These are phyloP conservation scores for Cydonia oblonga DNA, from an alignment of 331 rosid species.

Conservation along the genomic window DNA sequence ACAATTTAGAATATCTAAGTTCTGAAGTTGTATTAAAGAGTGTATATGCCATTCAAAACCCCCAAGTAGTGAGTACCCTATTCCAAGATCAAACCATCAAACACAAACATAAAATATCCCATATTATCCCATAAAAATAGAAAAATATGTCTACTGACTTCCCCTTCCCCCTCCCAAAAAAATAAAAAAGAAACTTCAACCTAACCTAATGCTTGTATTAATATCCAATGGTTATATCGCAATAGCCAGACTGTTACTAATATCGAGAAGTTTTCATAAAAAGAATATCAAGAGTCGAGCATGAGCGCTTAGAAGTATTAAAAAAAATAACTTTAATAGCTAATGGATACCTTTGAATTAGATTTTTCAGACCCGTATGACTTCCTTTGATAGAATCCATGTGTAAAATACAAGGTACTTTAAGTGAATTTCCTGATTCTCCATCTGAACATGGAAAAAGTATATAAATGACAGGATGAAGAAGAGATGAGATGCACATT, in stretches of 20 bases:
- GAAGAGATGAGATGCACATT: background rate
- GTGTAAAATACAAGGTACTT: conserved; percentile 86
- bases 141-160: too few species aligned
- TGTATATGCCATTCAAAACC: background rate
- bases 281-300: background rate
- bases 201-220: background rate
- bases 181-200: background rate
- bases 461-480: conserved; percentile 3
- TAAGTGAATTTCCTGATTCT: conserved; percentile 31
- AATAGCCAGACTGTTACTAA: background rate
- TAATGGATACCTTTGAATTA: conserved; percentile 66
- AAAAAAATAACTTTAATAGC: conserved; percentile 9
- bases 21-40: background rate
- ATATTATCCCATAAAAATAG: background rate
- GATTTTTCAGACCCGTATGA: conserved; percentile 78
- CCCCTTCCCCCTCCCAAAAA: background rate
- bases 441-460: conserved; percentile 42
- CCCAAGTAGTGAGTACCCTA: background rate
- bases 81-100: background rate
- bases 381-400: conserved; percentile 96
- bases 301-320: too few species aligned
- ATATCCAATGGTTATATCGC: background rate
- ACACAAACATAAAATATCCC: background rate
- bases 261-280: background rate
- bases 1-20: conserved; percentile 5